A percentile compares a stretch with the other conserved stretches of the same genome.
Evolutionary conservation across 148 eudicot species (phyloP).

Genomic region (Polygonum maritimum): DNA sequence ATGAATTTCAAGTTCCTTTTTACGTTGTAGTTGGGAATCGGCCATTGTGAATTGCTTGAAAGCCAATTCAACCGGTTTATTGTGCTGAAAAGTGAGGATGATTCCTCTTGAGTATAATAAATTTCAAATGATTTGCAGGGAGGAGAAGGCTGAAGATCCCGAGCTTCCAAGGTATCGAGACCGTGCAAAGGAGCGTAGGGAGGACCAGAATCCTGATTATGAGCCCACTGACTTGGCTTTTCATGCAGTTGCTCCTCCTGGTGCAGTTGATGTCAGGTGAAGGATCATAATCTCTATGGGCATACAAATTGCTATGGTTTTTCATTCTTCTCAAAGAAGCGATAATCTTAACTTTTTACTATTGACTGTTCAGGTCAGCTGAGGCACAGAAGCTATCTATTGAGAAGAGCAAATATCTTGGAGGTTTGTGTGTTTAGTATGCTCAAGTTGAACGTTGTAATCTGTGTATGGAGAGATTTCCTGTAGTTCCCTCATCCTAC

Average conservation of each 20-base stretch:
- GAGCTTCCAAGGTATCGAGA: slow-evolving; percentile 79
- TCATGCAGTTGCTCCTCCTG: slow-evolving; percentile 99
- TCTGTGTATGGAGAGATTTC: not conserved
- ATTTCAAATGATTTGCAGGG: slow-evolving; percentile 29
- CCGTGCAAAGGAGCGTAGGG: slow-evolving; percentile 91
- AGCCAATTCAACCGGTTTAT: not conserved
- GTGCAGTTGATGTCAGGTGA: slow-evolving; percentile 64
- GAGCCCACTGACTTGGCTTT: slow-evolving; percentile 75
- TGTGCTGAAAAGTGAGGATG: not conserved
- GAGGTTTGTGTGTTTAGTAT: slow-evolving; percentile 45
- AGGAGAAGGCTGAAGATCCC: slow-evolving; percentile 83
- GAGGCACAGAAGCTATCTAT: slow-evolving; percentile 88
- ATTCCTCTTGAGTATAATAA: not conserved
- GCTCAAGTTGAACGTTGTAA: not conserved
- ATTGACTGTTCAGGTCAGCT: slow-evolving; percentile 40
- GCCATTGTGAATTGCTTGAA: not conserved
- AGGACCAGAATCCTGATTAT: slow-evolving; percentile 96
- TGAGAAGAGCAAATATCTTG: slow-evolving; percentile 99
- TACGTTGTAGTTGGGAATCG: not conserved
- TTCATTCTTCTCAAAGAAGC: not conserved
- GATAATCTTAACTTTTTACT: not conserved
- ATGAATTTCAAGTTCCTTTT: not conserved
- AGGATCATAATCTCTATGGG: not conserved
- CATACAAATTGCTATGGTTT: not conserved
- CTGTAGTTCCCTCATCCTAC: not conserved